A percentile compares a stretch with the other conserved stretches of the same genome.
These are phyloP conservation scores for Fusarium aywerte DNA, from an alignment of 2,329 filamentous ascomycete genomes.

Conservation along the genomic window DNA sequence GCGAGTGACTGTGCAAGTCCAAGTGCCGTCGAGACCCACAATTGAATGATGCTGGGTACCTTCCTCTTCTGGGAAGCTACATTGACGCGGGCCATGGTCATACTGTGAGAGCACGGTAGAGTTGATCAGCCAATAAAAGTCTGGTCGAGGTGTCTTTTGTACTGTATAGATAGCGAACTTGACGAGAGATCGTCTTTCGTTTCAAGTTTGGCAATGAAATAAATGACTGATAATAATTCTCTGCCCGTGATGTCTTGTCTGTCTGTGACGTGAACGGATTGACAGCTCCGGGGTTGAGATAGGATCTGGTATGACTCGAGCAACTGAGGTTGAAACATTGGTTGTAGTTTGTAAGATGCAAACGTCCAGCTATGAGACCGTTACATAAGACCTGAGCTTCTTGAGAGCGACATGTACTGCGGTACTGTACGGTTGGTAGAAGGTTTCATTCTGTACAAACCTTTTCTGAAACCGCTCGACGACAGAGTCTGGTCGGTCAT, in stretches of 20 bases:
- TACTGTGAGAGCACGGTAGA: slow-evolving; percentile 17
- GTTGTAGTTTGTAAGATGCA: neutral
- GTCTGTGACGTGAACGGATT: slow-evolving; percentile 3
- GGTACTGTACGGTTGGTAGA: no score
- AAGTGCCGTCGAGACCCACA: slow-evolving; percentile 15
- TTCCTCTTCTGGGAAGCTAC: slow-evolving; percentile 29
- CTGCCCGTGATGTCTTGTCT: neutral
- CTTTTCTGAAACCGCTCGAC: no score
- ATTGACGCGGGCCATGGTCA: slow-evolving; percentile 2
- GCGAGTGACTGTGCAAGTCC: neutral
- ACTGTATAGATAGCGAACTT: neutral
- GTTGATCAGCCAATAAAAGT: slow-evolving; percentile 1
- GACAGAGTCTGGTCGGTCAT: neutral
- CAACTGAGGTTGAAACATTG: slow-evolving; percentile 1
- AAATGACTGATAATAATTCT: neutral
- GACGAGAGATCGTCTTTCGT: neutral
- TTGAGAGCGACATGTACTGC: no score
- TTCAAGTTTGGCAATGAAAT: neutral
- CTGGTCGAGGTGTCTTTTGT: neutral
- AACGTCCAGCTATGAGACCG: neutral
- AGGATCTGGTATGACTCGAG: slow-evolving; percentile 15
- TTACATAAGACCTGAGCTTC: no score
- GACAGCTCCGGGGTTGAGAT: neutral
- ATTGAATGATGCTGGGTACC: slow-evolving; percentile 18
- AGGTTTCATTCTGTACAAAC: no score